These are phyloP conservation scores for Solanum gandarillasii DNA, from an alignment of 257 asterid genomes.

Conservation along the genomic window DNA sequence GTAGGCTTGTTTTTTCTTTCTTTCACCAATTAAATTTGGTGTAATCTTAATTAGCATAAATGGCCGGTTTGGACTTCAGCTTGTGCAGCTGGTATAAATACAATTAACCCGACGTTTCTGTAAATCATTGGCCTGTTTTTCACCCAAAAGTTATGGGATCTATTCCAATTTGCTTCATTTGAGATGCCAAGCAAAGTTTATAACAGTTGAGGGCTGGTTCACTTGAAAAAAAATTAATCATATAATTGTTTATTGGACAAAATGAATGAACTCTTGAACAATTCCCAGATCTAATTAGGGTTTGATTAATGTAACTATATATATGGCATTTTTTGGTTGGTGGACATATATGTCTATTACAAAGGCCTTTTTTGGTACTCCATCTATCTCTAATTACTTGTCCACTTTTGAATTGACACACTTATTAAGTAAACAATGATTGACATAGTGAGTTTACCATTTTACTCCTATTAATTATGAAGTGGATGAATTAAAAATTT, in stretches of 20 bases:
- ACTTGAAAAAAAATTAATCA: not conserved
- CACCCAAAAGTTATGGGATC: not conserved
- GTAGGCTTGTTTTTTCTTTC: not conserved
- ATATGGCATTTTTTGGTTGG: not conserved
- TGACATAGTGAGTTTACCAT: too few relatives aligned
- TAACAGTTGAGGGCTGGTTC: not conserved
- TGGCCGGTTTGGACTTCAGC: not conserved
- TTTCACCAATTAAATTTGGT: not conserved
- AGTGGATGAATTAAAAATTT: too few relatives aligned
- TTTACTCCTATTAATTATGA: too few relatives aligned
- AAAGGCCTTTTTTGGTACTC: not conserved
- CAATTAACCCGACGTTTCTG: not conserved
- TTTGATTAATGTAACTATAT: too few relatives aligned
- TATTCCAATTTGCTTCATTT: not conserved
- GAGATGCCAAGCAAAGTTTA: not conserved
- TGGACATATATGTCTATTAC: not conserved
- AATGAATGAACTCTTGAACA: not conserved
- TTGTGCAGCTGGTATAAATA: too few relatives aligned
- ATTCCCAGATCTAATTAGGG: not conserved
- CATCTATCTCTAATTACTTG: too few relatives aligned
- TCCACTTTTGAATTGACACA: too few relatives aligned
- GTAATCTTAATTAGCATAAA: not conserved
- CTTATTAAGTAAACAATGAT: too few relatives aligned
- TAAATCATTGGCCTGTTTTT: not conserved
- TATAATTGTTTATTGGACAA: not conserved